Base-by-base conservation (phyloP, 2,329 filamentous ascomycete species). In the Ambrosiella xylebori region DNA sequence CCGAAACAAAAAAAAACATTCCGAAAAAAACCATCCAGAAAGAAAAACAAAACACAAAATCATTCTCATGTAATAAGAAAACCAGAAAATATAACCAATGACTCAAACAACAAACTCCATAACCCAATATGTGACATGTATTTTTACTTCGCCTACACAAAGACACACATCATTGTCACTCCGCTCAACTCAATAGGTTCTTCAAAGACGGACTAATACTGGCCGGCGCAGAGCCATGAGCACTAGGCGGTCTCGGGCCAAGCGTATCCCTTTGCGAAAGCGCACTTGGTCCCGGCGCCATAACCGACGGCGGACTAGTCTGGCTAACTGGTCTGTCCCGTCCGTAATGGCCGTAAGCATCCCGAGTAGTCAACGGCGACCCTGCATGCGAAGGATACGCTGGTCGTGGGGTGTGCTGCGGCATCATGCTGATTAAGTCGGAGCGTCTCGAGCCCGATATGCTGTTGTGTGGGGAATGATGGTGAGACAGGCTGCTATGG, bases 131-230 rank as follows among this genome's bases (percentile, higher is more conserved):
- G 65, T 27, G 27, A 27, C 27, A 27, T 27, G 27, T 5, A 27
- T 27, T 27, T 27, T 27, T 27, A 27, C 27, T 40, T 5, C 13
- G 37, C 7, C 37, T 15, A 47, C 37, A 51, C 7, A 41, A 56
- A 52, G 36, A 41, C 15, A 39, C 40, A 9, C 15, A 19, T 39
- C 35, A 52, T n/a, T 19, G 36, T 37, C 27, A 2, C 6, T 8
- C 37, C 47, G n/a, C 19, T 71, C 69, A 88, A 53, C 80, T 84
- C 57, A 90, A 74, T 54, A 90, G 69, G 65, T 90, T 89, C 64
- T 82, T 80, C 61, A 90, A 68, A 8, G 85, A 88, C 9, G 86
- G 85, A 65, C 82, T 89, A 13, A 85, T 84, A 65, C 86, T 89
- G 3, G 85, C 85, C 39, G 57, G 19, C n/a, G 13, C 44, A 17